phyloP scores from a whole-genome alignment of 1,139 yeast species.

The Cylindricascospora bacillispora region DNA sequence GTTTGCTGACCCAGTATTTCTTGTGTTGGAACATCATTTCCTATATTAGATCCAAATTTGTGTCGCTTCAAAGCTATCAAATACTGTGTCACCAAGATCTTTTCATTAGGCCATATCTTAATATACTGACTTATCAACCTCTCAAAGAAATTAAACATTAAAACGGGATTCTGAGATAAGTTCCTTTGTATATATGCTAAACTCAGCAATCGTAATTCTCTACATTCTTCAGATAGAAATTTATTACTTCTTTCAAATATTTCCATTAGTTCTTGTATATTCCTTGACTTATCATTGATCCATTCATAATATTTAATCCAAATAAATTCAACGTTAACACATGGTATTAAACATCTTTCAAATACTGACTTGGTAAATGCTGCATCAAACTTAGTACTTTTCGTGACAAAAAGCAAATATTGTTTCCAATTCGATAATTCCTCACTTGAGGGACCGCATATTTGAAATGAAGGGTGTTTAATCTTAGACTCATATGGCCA shows the following conservation, averaged over 20 bases:
- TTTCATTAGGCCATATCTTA: slow-evolving; percentile 12
- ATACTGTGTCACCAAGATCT: slow-evolving; percentile 10
- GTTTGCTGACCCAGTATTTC: slow-evolving; percentile 15
- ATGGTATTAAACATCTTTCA: slow-evolving; percentile 50
- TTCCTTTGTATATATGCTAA: slow-evolving; percentile 10
- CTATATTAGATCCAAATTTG: slow-evolving; percentile 13
- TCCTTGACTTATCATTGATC: slow-evolving; percentile 14
- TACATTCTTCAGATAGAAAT: no score
- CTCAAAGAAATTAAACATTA: slow-evolving; percentile 7
- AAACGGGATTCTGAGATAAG: slow-evolving; percentile 7
- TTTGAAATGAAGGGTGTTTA: slow-evolving; percentile 33
- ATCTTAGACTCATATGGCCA: slow-evolving; percentile 54
- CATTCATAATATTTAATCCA: slow-evolving; percentile 50
- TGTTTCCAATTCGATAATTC: slow-evolving; percentile 38
- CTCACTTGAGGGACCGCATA: slow-evolving; percentile 15
- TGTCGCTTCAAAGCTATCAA: slow-evolving; percentile 13
- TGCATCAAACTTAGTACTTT: slow-evolving; percentile 5
- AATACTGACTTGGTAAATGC: slow-evolving; percentile 31
- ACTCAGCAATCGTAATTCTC: slow-evolving; percentile 9
- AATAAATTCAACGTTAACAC: slow-evolving; percentile 36
- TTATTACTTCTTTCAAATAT: slow-evolving; percentile 12
- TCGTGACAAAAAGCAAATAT: slow-evolving; percentile 36
- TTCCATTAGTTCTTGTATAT: slow-evolving; percentile 5
- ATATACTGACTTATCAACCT: slow-evolving; percentile 8
- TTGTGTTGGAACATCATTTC: slow-evolving; percentile 12